Conservation (phyloP, 169 alveolate genomes). For the Plasmodium inui region DNA sequence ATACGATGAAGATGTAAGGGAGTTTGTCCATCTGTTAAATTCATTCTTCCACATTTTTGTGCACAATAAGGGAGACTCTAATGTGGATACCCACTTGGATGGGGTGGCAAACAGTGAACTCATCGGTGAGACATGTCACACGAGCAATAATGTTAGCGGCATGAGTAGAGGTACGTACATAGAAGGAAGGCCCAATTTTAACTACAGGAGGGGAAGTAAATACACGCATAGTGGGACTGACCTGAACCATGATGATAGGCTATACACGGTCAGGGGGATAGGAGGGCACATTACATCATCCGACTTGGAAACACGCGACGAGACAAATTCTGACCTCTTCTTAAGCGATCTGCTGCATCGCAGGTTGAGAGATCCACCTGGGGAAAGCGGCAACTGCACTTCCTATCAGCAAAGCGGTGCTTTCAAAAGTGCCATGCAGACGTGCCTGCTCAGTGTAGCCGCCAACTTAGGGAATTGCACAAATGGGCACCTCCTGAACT, state of each 20-base stretch:
- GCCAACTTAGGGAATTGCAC: slow-evolving; percentile 2
- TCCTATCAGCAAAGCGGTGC: neutral
- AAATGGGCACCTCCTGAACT: slow-evolving; percentile 9
- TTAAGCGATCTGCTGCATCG: neutral
- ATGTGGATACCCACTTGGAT: neutral
- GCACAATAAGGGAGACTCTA: neutral
- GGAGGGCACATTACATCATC: neutral
- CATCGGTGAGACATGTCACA: neutral
- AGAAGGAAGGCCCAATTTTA: neutral
- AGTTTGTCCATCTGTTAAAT: slow-evolving; percentile 17
- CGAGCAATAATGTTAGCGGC: neutral
- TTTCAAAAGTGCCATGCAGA: slow-evolving; percentile 6
- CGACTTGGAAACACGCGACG: neutral
- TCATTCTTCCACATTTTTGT: slow-evolving; percentile 4
- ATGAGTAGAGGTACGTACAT: neutral
- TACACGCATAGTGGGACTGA: neutral
- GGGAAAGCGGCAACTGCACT: no score
- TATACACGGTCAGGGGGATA: neutral
- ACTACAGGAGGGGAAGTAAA: neutral
- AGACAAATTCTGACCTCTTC: neutral
- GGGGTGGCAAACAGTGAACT: neutral
- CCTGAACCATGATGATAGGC: neutral
- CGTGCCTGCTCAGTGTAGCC: slow-evolving; percentile 1
- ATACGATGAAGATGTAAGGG: slow-evolving; percentile 22
- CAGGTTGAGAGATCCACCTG: neutral